Conservation (phyloP, 2,329 filamentous ascomycete genomes). For the Xylaria sp. region DNA sequence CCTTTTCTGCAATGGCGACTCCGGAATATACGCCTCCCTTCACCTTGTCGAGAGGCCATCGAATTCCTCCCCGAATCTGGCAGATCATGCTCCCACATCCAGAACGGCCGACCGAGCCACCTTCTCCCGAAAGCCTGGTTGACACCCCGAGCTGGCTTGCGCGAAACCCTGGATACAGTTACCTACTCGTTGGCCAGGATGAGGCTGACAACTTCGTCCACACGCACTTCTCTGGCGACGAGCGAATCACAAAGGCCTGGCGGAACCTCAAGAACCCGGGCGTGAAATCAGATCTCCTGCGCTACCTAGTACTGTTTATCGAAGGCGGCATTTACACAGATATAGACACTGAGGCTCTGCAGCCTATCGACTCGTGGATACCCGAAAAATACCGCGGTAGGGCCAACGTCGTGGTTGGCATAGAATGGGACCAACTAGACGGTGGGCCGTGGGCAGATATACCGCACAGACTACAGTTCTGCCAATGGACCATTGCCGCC, state of each 20-base stretch:
- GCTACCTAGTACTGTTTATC: constrained; percentile 74
- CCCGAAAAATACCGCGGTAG: constrained; percentile 63
- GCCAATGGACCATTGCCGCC: constrained; percentile 51
- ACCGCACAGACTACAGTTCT: constrained; percentile 48
- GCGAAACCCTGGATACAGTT: constrained; percentile 41
- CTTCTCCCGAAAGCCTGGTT: constrained; percentile 31
- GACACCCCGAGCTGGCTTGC: constrained; percentile 43
- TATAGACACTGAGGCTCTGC: constrained; percentile 56
- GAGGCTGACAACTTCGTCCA: constrained; percentile 45
- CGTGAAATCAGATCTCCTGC: constrained; percentile 63
- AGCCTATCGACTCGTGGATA: constrained; percentile 62
- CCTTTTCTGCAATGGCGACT: too few species aligned
- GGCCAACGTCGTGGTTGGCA: constrained; percentile 45
- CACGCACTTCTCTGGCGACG: constrained; percentile 37
- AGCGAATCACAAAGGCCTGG: constrained; percentile 40
- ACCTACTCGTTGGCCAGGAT: constrained; percentile 44
- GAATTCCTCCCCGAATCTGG: constrained; percentile 44
- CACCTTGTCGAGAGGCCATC: constrained; percentile 18
- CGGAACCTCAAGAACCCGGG: constrained; percentile 43
- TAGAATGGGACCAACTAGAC: constrained; percentile 49
- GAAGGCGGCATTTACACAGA: constrained; percentile 66
- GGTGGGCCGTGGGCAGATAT: constrained; percentile 45
- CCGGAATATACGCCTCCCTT: constrained; percentile 15
- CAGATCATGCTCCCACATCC: constrained; percentile 42
- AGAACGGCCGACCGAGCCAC: constrained; percentile 4